A percentile compares a stretch with the other conserved stretches of the same genome.
Evolutionary conservation across 768 basidiomycete genomes (phyloP).

Genomic region (Gloeopeniophorella convolvens): DNA sequence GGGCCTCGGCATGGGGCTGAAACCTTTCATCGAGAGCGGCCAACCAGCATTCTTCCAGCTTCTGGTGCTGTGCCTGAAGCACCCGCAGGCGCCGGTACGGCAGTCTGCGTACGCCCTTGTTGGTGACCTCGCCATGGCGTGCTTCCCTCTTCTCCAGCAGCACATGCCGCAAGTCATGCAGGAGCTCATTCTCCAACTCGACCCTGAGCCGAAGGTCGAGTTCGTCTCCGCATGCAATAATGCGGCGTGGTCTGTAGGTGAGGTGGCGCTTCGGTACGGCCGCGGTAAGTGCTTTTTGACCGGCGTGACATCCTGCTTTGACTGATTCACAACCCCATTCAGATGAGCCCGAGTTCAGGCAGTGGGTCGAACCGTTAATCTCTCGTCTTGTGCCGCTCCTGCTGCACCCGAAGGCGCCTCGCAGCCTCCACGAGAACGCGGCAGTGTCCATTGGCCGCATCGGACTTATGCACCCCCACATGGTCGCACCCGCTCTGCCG

Average conservation of each 20-base stretch:
- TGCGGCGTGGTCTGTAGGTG: slow-evolving; percentile 99
- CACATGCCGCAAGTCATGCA: slow-evolving; percentile 86
- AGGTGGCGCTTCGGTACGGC: slow-evolving; percentile 90
- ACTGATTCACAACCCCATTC: slow-evolving; percentile 6
- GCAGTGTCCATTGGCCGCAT: slow-evolving; percentile 97
- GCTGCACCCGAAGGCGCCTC: slow-evolving; percentile 85
- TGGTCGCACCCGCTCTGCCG: slow-evolving; percentile 83
- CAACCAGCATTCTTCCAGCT: slow-evolving; percentile 76
- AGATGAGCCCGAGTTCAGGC: slow-evolving; percentile 85
- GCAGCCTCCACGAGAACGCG: slow-evolving; percentile 94
- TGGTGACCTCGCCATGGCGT: slow-evolving; percentile 96
- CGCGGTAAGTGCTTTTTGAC: slow-evolving; percentile 43
- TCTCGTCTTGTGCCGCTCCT: slow-evolving; percentile 89
- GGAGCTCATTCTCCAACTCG: slow-evolving; percentile 83
- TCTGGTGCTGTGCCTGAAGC: slow-evolving; percentile 85
- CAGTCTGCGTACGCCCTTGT: slow-evolving; percentile 98
- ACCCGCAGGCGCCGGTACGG: slow-evolving; percentile 91
- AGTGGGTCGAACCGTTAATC: slow-evolving; percentile 85
- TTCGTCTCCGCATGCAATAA: slow-evolving; percentile 98
- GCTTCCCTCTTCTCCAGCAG: slow-evolving; percentile 80
- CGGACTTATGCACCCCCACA: slow-evolving; percentile 82
- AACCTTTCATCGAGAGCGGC: slow-evolving; percentile 58
- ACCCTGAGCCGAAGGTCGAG: slow-evolving; percentile 88
- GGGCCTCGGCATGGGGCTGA: slow-evolving; percentile 76
- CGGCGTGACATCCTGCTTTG: neutral